A percentile compares a stretch with the other conserved stretches of the same genome.
Conservation (phyloP, 495 filamentous ascomycete genomes). For the Penicillium simplicissimum region DNA sequence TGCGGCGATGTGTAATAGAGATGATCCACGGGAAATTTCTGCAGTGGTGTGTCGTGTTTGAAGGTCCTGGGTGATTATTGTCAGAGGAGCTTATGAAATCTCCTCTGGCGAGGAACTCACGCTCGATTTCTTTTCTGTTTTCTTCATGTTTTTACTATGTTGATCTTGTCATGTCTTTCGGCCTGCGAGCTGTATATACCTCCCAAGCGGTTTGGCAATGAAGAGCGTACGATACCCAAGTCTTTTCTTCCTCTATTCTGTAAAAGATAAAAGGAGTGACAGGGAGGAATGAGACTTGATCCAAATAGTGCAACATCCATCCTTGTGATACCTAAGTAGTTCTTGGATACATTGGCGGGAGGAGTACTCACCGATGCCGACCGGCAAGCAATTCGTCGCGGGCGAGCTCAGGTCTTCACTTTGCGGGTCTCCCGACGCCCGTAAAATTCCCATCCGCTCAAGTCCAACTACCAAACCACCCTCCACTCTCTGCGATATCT, state of each 20-base stretch:
- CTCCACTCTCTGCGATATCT: slow-evolving; percentile 12
- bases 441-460: slow-evolving; percentile 38
- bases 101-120: slow-evolving; percentile 19
- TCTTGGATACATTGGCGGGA: neutral
- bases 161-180: slow-evolving; percentile 38
- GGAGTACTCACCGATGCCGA: neutral
- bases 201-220: slow-evolving; percentile 42
- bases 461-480: slow-evolving; percentile 7
- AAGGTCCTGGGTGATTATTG: slow-evolving; percentile 7
- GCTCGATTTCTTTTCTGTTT: slow-evolving; percentile 15
- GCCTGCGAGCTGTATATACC: slow-evolving; percentile 50
- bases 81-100: slow-evolving; percentile 17
- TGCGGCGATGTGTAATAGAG: slow-evolving; percentile 24
- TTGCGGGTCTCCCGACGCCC: slow-evolving; percentile 31
- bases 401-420: slow-evolving; percentile 21
- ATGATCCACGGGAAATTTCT: slow-evolving; percentile 13
- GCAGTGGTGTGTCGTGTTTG: slow-evolving; percentile 10
- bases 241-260: neutral
- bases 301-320: neutral
- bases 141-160: slow-evolving; percentile 32
- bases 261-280: neutral
- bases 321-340: neutral
- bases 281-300: neutral
- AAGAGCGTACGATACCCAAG: slow-evolving; percentile 47
- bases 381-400: neutral